Percentiles rank a stretch among this genome's conserved stretches.
Conservation (phyloP, 2,329 filamentous ascomycete genomes). For the Fusarium secorum region DNA sequence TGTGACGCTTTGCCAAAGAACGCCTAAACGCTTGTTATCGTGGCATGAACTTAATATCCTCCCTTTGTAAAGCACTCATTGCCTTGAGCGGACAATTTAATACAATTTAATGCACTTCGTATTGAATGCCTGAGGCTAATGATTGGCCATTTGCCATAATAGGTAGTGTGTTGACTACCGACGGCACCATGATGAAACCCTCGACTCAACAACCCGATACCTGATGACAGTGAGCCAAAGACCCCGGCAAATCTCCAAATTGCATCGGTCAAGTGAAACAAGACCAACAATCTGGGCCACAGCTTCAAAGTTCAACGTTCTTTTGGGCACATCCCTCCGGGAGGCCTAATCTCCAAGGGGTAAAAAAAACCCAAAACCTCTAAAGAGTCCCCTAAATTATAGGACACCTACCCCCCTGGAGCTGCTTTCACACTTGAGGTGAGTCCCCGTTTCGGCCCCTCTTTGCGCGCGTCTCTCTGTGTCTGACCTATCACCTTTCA, state of each 20-base stretch:
- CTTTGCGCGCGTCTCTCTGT: constrained; percentile 25
- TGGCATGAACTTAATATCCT: constrained; percentile 1
- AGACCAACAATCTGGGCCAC: constrained; percentile 2
- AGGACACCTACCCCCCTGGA: constrained; percentile 13
- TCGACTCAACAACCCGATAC: constrained; percentile 15
- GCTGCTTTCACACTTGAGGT: neutral
- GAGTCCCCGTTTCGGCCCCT: constrained; percentile 26
- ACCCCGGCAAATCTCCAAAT: constrained; percentile 18
- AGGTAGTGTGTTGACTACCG: constrained; percentile 29
- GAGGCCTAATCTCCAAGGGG: constrained; percentile 10
- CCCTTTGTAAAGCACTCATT: neutral
- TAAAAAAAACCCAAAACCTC: constrained; percentile 7
- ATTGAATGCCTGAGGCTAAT: neutral
- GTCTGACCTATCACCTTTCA: constrained; percentile 37
- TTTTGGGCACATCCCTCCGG: neutral
- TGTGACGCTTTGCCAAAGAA: neutral
- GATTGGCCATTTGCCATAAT: constrained; percentile 8
- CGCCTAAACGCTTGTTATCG: neutral
- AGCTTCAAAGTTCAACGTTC: neutral
- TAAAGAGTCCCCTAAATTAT: constrained; percentile 28
- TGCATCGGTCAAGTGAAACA: neutral
- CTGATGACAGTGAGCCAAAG: neutral
- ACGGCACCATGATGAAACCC: constrained; percentile 10
- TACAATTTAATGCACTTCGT: neutral
- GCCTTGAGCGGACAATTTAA: neutral